Base-by-base conservation (phyloP, 73 alveolate genomes). In the Tetrahymena malaccensis region DNA sequence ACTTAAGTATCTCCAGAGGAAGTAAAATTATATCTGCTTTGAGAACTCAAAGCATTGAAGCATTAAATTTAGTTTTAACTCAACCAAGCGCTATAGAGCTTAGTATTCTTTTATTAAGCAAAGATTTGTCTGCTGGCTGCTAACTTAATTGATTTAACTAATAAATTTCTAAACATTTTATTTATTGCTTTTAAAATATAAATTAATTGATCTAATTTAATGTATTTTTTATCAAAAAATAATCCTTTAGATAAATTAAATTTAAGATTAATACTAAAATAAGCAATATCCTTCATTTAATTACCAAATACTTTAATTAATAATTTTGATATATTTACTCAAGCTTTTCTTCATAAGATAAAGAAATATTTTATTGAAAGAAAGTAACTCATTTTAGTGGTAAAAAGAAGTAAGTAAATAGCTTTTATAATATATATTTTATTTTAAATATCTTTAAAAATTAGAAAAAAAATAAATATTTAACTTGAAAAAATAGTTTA, bases 1-100 rank as follows among this genome's bases (percentile, higher is more conserved):
- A 96, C 97, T 93, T 70, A 94, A 34, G 70, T 43, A 83, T 43
- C 83, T 35, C 85, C 89, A n/a, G 93, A 94, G 93, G 93, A 94
- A 35, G 85, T 94, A 84, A 58, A 94, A 70, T 70, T 70, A 31
- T 27, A 70, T 70, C 89, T 70, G 89, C 17, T 70, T 31, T 27
- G 34, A 27, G 89, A 70, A 70, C 40, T 3, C 0, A 70, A 70
- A n/a, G 37, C 37, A 17, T 70, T 70, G 89, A 70, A n/a, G 43
- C 37, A 9, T 70, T 70, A n/a, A 15, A 70, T 70, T 27, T 70
- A 31, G 89, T 31, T 70, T 70, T 70, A 31, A 70, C 22, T 70
- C 89, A 70, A 27, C 37, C 34, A 70, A 70, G 89, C 43, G 31
- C 19, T 27, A 31, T 4, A 27, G 37, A 70, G 34, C 43, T 70